A percentile compares a stretch with the other conserved stretches of the same genome.
Evolutionary conservation across 2,329 filamentous ascomycete genomes (phyloP).

Genomic region (Trichothecium roseum): DNA sequence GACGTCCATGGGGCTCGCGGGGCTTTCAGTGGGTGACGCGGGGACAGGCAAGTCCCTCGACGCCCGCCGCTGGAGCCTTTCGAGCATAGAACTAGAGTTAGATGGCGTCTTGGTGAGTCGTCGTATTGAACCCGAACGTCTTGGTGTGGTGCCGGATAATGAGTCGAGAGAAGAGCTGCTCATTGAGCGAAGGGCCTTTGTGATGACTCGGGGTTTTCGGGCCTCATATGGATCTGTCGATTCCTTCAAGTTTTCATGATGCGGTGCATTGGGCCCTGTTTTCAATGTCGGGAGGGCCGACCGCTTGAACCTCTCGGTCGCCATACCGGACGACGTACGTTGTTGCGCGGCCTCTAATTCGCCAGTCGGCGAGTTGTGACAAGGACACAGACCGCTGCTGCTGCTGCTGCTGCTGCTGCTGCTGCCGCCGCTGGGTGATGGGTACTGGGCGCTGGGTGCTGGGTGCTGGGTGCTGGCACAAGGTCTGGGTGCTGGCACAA

Average conservation of each 20-base stretch:
- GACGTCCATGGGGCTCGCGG: constrained; percentile 17
- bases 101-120: constrained; percentile 27
- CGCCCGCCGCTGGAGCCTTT: constrained; percentile 28
- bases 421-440: neutral
- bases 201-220: constrained; percentile 24
- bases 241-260: too few relatives aligned
- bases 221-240: constrained; percentile 13
- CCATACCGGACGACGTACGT: too few relatives aligned
- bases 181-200: constrained; percentile 26
- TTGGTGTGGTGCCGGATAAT: constrained; percentile 18
- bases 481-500: too few relatives aligned
- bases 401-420: neutral
- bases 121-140: constrained; percentile 20
- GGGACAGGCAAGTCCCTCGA: constrained; percentile 24
- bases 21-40: constrained; percentile 17
- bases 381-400: neutral
- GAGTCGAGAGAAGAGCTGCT: constrained; percentile 30
- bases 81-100: constrained; percentile 28
- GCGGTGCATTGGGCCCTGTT: too few relatives aligned
- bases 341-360: neutral
- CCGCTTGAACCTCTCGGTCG: too few relatives aligned
- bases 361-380: neutral
- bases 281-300: too few relatives aligned
- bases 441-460: too few relatives aligned
- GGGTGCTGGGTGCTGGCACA: too few relatives aligned